Percentiles rank a stretch among this genome's conserved stretches.
These are phyloP conservation scores for Claviceps sp. DNA, from an alignment of 2,329 filamentous ascomycete genomes.

Conservation along the genomic window DNA sequence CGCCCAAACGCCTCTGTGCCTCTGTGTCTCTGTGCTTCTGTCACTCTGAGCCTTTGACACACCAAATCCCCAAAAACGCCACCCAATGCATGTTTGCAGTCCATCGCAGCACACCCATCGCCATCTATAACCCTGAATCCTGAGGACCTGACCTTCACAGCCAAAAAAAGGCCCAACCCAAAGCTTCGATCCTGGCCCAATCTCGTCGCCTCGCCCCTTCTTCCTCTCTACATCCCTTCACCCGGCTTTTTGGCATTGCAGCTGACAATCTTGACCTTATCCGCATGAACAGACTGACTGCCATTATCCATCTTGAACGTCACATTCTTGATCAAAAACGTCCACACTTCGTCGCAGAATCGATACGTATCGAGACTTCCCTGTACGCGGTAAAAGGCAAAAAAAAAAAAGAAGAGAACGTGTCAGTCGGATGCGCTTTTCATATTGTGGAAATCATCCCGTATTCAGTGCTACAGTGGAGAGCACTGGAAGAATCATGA, in stretches of 20 bases:
- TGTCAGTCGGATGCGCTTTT: neutral
- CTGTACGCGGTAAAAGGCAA: conserved; percentile 28
- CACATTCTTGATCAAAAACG: conserved; percentile 95
- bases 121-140: neutral
- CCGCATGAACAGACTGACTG: conserved; percentile 59
- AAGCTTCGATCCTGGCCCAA: neutral
- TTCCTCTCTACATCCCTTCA: conserved; percentile 16
- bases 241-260: conserved; percentile 73
- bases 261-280: conserved; percentile 96
- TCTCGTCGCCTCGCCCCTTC: neutral
- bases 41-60: too few relatives aligned
- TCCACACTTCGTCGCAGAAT: conserved; percentile 99
- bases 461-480: neutral
- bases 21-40: too few relatives aligned
- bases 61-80: conserved; percentile 7
- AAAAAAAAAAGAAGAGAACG: neutral
- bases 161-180: neutral
- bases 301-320: conserved; percentile 93
- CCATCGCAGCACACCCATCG: neutral
- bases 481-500: too few relatives aligned
- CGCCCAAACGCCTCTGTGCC: too few relatives aligned
- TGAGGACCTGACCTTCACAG: too few relatives aligned
- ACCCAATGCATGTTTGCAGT: conserved; percentile 6
- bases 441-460: neutral
- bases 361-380: conserved; percentile 96